Evolutionary conservation across 2,329 filamentous ascomycete species (phyloP), one percentile per base, ranked within the genome.

Genomic region (Trichoderma lentiforme): DNA sequence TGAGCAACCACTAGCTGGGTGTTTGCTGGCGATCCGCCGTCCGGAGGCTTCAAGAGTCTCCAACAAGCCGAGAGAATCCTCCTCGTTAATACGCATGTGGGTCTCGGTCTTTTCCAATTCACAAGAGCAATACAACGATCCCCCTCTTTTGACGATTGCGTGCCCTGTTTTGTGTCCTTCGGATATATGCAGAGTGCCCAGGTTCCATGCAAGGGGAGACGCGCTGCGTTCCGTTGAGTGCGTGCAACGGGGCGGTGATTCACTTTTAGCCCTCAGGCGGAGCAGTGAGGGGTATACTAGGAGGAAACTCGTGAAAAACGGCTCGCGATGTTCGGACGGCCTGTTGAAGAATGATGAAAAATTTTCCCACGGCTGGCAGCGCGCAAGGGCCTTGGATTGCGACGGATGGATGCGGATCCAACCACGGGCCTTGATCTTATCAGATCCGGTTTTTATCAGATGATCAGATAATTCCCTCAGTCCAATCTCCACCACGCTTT

Each of bases 381-480:
- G 61, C 39, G 47, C 61, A 70, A 34, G 39, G 34, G 34, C 32
- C 30, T 36, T 47, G 61, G 47, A 30, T 68, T 64, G 65, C 26
- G 47, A 26, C 61, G 69, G 63, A 67, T 69, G 68, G 36, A 61
- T 70, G 36, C 57, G 47, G 56, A 62, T 65, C 67, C 70, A 66
- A 70, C 57, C 39, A 66, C 34, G 21, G 57, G 62, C 63, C 64
- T 76, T 76, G 78, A 82, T 82, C 79, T 82, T 82, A 81, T 82
- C 80, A 77, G 80, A 82, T 82, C 79, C 80, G 61, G 66, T 76
- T 79, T 84, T 86, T 86, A 87, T 86, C 85, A 84, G 85, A 87
- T 87, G 80, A 86, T 86, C 84, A 84, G 84, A 86, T 86, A 84
- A 82, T 80, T 81, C 79, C 79, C 82, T 82, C 82, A 81, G 77